phyloP scores from a whole-genome alignment of 2,329 filamentous ascomycete species.

The Cladophialophora carrionii region DNA sequence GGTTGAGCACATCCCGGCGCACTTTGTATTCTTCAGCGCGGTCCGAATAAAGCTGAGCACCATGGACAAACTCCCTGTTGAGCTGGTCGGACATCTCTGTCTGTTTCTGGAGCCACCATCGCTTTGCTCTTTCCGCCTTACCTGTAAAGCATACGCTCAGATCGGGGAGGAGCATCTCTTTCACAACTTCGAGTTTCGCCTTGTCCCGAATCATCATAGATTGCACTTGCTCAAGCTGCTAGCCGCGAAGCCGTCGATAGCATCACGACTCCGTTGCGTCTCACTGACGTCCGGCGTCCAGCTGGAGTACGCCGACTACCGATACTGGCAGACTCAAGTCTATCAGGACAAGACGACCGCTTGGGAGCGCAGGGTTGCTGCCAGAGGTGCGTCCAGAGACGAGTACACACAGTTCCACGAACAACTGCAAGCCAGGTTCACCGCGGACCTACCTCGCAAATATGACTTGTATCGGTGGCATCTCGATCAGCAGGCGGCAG shows the following conservation, averaged over 20 bases:
- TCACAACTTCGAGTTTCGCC: constrained; percentile 32
- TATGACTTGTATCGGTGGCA: constrained; percentile 36
- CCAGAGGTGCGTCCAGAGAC: constrained; percentile 15
- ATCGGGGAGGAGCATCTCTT: constrained; percentile 31
- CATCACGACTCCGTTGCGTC: constrained; percentile 24
- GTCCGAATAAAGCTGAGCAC: not conserved
- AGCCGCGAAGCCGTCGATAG: constrained; percentile 25
- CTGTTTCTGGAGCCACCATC: constrained; percentile 25
- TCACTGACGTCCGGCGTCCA: constrained; percentile 31
- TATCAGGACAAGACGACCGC: constrained; percentile 27
- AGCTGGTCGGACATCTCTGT: constrained; percentile 29
- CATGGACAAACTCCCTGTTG: constrained; percentile 32
- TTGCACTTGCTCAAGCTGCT: constrained; percentile 28
- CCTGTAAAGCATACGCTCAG: constrained; percentile 24
- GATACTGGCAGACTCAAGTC: constrained; percentile 33
- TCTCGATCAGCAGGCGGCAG: constrained; percentile 32
- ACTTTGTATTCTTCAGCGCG: not conserved
- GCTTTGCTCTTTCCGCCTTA: constrained; percentile 27
- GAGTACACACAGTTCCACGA: constrained; percentile 30
- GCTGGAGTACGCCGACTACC: constrained; percentile 34
- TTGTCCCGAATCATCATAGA: constrained; percentile 28
- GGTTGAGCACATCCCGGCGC: not conserved
- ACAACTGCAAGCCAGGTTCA: constrained; percentile 31
- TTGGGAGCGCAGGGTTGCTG: constrained; percentile 22
- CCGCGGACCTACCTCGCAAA: constrained; percentile 19